Percentiles rank a stretch among this genome's conserved stretches.
phyloP scores from a whole-genome alignment of 805 yeast species.

The Nakazawaea ishiwadae region DNA sequence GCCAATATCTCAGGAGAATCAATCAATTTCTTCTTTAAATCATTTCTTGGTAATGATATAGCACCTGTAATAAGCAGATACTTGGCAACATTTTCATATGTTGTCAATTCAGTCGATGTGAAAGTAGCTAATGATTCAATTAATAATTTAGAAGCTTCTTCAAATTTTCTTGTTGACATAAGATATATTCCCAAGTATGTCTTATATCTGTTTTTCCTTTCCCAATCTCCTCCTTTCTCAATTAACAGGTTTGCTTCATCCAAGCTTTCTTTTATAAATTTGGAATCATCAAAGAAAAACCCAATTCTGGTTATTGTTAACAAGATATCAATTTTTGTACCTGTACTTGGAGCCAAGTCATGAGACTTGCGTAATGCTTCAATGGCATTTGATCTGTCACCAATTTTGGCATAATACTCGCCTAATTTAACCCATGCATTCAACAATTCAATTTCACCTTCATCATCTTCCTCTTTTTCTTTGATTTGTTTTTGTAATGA shows the following conservation, averaged over 20 bases:
- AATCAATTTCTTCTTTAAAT: conserved; percentile 75
- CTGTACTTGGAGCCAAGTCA: conserved; percentile 79
- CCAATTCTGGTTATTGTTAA: conserved; percentile 83
- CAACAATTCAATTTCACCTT: conserved; percentile 81
- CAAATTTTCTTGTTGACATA: conserved; percentile 81
- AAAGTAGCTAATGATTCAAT: conserved; percentile 93
- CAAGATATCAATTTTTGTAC: conserved; percentile 82
- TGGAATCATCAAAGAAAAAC: conserved; percentile 80
- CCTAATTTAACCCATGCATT: conserved; percentile 77
- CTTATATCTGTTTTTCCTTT: conserved; percentile 90
- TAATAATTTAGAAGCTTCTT: conserved; percentile 77
- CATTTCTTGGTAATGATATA: conserved; percentile 74
- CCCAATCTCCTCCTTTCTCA: conserved; percentile 99
- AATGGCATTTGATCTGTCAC: conserved; percentile 72
- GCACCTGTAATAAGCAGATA: conserved; percentile 89
- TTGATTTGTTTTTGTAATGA: conserved; percentile 50
- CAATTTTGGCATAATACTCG: conserved; percentile 80
- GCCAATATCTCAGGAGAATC: conserved; percentile 93
- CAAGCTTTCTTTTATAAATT: conserved; percentile 63
- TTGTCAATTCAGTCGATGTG: conserved; percentile 85
- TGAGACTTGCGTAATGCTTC: conserved; percentile 65
- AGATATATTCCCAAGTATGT: conserved; percentile 83
- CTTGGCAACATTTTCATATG: conserved; percentile 85
- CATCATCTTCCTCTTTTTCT: conserved; percentile 61
- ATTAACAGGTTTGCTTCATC: conserved; percentile 70